Conservation (phyloP, 2,329 filamentous ascomycete species). For the Aspergillus aculeatus region DNA sequence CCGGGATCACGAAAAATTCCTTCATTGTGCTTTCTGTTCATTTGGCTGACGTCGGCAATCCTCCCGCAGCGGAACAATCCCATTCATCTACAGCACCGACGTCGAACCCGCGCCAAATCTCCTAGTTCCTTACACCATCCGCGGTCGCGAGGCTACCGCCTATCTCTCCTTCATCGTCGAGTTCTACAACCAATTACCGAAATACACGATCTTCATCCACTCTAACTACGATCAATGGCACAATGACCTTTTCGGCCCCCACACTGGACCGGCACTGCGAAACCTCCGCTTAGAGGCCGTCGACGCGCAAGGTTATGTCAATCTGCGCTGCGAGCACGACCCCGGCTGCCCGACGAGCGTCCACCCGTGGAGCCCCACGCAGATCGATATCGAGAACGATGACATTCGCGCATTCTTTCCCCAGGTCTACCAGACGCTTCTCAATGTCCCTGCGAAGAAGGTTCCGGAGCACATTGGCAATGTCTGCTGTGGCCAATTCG, state of each 20-base stretch:
- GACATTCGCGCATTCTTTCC: conserved; percentile 29
- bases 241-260: conserved; percentile 49
- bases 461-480: conserved; percentile 31
- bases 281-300: conserved; percentile 39
- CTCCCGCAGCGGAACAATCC: conserved; percentile 16
- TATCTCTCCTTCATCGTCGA: conserved; percentile 64
- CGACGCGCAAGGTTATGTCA: conserved; percentile 39
- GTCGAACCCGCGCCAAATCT: conserved; percentile 21
- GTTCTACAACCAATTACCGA: conserved; percentile 59
- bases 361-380: conserved; percentile 27
- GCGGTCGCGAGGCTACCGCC: conserved; percentile 63
- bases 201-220: conserved; percentile 62
- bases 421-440: conserved; percentile 25
- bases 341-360: conserved; percentile 42
- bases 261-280: conserved; percentile 28
- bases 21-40: neutral
- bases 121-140: conserved; percentile 26
- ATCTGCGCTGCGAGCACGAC: conserved; percentile 38
- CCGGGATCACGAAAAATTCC: neutral
- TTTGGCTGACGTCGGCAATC: neutral
- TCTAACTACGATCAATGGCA: conserved; percentile 58
- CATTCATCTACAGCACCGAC: conserved; percentile 33
- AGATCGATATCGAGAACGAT: conserved; percentile 23
- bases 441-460: conserved; percentile 22
- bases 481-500: conserved; percentile 38